Base-by-base conservation (phyloP, 1,139 yeast species). In the Tardiomyces depauwii region DNA sequence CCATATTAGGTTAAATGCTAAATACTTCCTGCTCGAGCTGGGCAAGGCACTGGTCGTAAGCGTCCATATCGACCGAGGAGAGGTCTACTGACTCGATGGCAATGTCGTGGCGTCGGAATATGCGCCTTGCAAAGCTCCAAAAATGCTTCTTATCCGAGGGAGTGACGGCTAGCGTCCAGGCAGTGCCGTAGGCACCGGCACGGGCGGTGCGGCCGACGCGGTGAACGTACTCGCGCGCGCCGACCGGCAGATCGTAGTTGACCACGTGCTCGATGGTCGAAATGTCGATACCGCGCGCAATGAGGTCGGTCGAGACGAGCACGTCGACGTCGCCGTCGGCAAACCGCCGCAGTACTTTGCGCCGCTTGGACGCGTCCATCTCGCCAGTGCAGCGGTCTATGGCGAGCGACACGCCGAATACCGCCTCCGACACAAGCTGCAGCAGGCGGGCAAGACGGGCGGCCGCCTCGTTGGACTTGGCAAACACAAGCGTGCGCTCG, bases 151-250 rank as follows among this genome's bases (percentile, higher is more conserved):
- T 69, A 55, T 88, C 96, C 47, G 88, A 89, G 49, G 76, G 78
- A 27, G 95, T 95, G 49, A 80, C 73, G 19, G 80, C 71, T 40
- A 88, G 61, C 47, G 77, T 82, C 58, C 78, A 76, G 0, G 95
- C 95, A 44, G 71, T 69, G 58, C 99, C 99, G 0, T 55, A 44
- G 43, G 80, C 76, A 47, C 83, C 81, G 1, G 97, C 98, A 65
- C 98, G 78, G 1, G 97, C 97, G 0, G 97, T 89, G 69, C 98
- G 80, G 41, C 98, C 98, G 33, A 89, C 91, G 55, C 98, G 75
- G 63, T 91, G 99, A 30, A 91, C 86, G 56, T 91, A 93, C 58
- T 91, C 98, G 53, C 93, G 80, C 0, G 91, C 76, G 0, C 95
- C 84, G 42, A 80, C 75, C 9, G 98, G 98, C 47, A 88, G 67